phyloP scores from a whole-genome alignment of 2,329 filamentous ascomycete species.

The Curvularia verruculosa region DNA sequence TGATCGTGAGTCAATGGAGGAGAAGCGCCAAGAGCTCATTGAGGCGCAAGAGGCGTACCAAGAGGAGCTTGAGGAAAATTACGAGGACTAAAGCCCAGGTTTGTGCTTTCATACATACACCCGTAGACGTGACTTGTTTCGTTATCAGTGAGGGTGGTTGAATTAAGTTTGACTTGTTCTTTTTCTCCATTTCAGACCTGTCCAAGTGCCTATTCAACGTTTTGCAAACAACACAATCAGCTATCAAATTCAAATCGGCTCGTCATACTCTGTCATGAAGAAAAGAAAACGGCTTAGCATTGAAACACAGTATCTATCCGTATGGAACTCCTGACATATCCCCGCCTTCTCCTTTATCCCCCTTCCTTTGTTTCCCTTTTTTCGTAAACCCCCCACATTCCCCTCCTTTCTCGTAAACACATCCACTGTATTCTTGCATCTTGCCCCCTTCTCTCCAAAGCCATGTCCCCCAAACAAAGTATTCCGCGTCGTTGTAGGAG shows the following conservation, averaged over 20 bases:
- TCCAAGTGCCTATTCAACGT: neutral
- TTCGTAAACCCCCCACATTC: no score
- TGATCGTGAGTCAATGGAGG: conserved; percentile 53
- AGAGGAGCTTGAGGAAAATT: conserved; percentile 52
- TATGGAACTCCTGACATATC: neutral
- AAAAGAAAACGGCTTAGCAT: neutral
- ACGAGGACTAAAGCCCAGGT: conserved; percentile 27
- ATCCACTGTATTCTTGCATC: no score
- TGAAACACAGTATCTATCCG: neutral
- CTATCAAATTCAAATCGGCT: neutral
- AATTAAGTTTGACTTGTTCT: no score
- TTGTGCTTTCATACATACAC: neutral
- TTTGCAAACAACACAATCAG: no score
- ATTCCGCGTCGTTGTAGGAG: no score
- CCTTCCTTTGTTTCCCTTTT: no score
- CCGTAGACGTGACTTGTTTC: neutral
- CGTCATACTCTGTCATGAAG: neutral
- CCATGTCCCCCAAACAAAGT: no score
- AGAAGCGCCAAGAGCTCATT: conserved; percentile 61
- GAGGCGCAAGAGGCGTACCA: conserved; percentile 61
- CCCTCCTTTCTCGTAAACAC: no score
- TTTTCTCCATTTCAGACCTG: no score
- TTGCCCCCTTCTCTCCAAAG: no score
- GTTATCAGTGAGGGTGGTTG: no score
- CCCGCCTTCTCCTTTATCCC: no score